Conservation (phyloP, 352 stramenopile species). For the Globisporangium solare region DNA sequence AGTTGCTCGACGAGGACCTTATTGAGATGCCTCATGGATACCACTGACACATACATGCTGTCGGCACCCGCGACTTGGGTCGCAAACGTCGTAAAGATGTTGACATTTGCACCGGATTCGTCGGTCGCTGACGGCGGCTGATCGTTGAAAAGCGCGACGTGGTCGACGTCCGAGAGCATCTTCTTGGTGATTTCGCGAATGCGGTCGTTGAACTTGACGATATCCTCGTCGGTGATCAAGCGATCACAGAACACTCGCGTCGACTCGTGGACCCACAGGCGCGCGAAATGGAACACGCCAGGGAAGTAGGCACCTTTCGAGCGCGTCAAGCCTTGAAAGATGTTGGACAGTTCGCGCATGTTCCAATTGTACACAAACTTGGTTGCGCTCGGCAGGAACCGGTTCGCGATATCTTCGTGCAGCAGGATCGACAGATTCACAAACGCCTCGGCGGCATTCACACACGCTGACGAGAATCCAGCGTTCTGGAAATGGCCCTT, state of each 20-base stretch:
- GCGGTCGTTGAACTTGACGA: constrained; percentile 89
- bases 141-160: constrained; percentile 82
- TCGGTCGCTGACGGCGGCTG: constrained; percentile 26
- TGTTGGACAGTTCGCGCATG: constrained; percentile 95
- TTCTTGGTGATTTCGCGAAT: constrained; percentile 94
- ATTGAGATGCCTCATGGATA: constrained; percentile 82
- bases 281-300: constrained; percentile 76
- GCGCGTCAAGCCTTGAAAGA: constrained; percentile 93
- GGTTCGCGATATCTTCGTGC: constrained; percentile 91
- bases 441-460: constrained; percentile 78
- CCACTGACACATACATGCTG: constrained; percentile 68
- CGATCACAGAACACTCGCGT: constrained; percentile 97
- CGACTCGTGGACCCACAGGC: constrained; percentile 95
- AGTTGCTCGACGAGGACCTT: constrained; percentile 92
- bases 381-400: constrained; percentile 94
- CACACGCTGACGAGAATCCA: constrained; percentile 52
- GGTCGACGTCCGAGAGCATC: constrained; percentile 82
- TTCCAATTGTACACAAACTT: constrained; percentile 99
- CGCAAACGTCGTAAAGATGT: constrained; percentile 96
- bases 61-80: constrained; percentile 60
- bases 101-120: constrained; percentile 39
- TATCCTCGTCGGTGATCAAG: constrained; percentile 94
- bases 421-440: constrained; percentile 90
- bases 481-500: constrained; percentile 90
- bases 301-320: constrained; percentile 93